Percentiles rank a stretch among this genome's conserved stretches.
phyloP scores from a whole-genome alignment of 2,329 filamentous ascomycete species.

The Thielaviopsis punctulata region DNA sequence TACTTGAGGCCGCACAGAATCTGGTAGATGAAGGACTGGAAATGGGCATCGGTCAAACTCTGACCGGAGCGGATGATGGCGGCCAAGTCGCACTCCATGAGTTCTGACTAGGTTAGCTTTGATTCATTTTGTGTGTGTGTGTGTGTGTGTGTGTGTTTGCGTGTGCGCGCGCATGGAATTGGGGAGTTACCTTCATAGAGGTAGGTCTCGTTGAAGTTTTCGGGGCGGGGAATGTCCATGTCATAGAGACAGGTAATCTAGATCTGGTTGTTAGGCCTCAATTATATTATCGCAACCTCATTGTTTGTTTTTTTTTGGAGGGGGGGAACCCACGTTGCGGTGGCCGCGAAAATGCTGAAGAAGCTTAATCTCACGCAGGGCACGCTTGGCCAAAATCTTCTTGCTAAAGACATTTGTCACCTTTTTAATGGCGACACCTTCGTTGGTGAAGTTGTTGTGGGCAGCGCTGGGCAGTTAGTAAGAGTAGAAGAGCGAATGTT shows the following conservation, averaged over 20 bases:
- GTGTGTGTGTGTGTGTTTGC: not conserved
- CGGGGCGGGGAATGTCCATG: conserved; percentile 95
- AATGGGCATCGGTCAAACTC: conserved; percentile 92
- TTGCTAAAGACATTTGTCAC: conserved; percentile 99
- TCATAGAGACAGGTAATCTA: conserved; percentile 98
- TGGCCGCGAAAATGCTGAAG: conserved; percentile 92
- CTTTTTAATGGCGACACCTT: conserved; percentile 97
- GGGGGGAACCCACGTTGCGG: conserved; percentile 47
- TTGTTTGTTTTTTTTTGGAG: not conserved
- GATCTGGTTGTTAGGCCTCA: not conserved
- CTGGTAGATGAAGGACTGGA: conserved; percentile 99
- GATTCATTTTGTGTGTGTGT: not conserved
- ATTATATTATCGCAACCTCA: not conserved
- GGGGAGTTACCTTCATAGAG: conserved; percentile 70
- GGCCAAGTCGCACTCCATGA: conserved; percentile 98
- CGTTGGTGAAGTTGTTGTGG: conserved; percentile 74
- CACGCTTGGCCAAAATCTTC: conserved; percentile 97
- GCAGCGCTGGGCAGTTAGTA: conserved; percentile 48
- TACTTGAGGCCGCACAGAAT: conserved; percentile 98
- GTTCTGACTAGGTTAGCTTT: conserved; percentile 37
- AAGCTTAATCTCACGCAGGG: conserved; percentile 94
- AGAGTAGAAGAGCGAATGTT: not conserved
- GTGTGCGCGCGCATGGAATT: not conserved
- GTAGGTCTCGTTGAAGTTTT: conserved; percentile 98
- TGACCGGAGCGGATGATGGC: conserved; percentile 96